Evolutionary conservation across 306 rosid species (phyloP), one percentile per base, ranked within the genome.

Genomic region (Nissolia schottii): DNA sequence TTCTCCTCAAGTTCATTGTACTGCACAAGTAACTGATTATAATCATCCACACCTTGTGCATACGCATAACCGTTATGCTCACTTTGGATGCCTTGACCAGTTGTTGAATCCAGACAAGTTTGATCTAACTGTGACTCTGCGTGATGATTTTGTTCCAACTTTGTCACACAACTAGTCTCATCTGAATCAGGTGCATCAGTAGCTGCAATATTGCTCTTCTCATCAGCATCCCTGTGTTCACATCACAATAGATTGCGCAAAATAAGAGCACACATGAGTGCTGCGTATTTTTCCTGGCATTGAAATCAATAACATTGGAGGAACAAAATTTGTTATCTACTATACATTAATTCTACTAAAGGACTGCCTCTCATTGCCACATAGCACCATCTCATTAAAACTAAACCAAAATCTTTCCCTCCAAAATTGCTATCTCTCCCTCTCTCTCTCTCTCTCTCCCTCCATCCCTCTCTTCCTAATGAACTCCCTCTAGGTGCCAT

Each of bases 1-100:
- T 88, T 83, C 83, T 89, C 94, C 85, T 90, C 97, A 56, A 93
- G 85, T 78, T 90, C 96, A 81, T 93, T 87, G 74, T 86, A 93
- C 58, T 81, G 76, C 7, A 69, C 73, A 37, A 93, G 74, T 69
- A 90, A 79, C 67, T 76, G 82, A 68, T 80, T 86, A 86, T 93
- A 90, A 43, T 82, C 84, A 38, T 86, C 88, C 18, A 37, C 66
- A 43, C 61, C 84, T 73, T 55, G 84, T 32, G 61, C 49, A 82
- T 75, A 64, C 51, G 84, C 82, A 85, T 78, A 67, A 43, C 58
- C 78, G 11, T 69, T 20, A 7, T 66, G 80, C 2, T 5, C 83
- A 73, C 23, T 84, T 59, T 79, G 74, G 40, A 62, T 60, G 27
- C 59, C 49, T 51, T 51, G 80, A 73, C 24, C 66, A 58, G 51